Evolutionary conservation across 2,329 filamentous ascomycete genomes (phyloP), one percentile per base, ranked within the genome.

Genomic region (Phialophora verrucosa): DNA sequence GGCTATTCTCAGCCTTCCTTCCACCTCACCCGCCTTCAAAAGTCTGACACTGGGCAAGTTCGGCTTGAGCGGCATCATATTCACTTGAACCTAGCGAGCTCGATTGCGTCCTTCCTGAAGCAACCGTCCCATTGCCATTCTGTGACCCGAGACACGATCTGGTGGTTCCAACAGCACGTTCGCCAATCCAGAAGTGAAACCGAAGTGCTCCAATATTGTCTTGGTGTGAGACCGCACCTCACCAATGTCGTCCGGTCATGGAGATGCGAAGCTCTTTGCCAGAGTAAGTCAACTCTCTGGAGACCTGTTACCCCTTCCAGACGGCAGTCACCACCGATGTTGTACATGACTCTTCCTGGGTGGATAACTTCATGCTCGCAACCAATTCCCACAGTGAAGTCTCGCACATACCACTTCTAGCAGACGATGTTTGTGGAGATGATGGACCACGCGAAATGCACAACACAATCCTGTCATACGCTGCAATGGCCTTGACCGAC

Each of bases 241-340:
- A 27, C 38, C 73, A 73, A 89, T 89, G 86, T 87, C 84, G 78
- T 83, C 85, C 70, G 80, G 88, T 80, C 92, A 91, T 82, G 93
- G 95, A 81, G 95, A 98, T 88, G 96, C 95, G 83, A 98, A 97
- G 88, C 90, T 99, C 83, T 99, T 99, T 84, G 94, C 95, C 80
- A 89, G 95, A 84, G 95, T 99, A 90, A 75, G 88, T 88, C 68
- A 63, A 66, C 69, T 60, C 64, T 64, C 64, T 44, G 6, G 7
- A n/a, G 5, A n/a, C 38, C 14, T 17, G 38, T 20, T 20, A 17
- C 3, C 38, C 38, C 38, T 20, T 44, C 38, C 38, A n/a, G 17
- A 44, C 38, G 1, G 17, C 17, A 6, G 7, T n/a, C 17, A n/a
- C 5, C 14, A 17, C 38, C 17, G 17, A 44, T 44, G 6, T 44